Conservation (phyloP, 2,329 filamentous ascomycete species). For the Ambrosiella beaveri region DNA sequence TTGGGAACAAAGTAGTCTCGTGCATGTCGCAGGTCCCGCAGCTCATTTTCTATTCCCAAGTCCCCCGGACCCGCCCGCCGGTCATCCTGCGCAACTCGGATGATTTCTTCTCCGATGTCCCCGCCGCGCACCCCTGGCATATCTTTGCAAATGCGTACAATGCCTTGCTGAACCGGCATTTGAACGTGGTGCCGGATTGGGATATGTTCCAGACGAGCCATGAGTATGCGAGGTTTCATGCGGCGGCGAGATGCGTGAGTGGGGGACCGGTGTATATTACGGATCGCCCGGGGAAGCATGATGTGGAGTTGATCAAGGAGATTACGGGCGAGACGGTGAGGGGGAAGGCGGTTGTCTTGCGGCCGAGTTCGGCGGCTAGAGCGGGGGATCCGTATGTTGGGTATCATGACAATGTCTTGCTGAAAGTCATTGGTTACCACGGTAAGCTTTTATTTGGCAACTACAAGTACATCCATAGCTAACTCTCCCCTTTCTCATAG, state of each 20-base stretch:
- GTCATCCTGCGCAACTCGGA: constrained; percentile 72
- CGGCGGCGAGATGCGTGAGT: constrained; percentile 72
- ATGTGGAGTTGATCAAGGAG: constrained; percentile 56
- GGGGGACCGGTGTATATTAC: constrained; percentile 93
- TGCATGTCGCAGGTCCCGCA: constrained; percentile 91
- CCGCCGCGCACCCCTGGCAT: constrained; percentile 79
- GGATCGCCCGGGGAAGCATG: constrained; percentile 68
- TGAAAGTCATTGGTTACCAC: constrained; percentile 67
- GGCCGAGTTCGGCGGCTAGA: constrained; percentile 59
- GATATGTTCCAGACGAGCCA: constrained; percentile 52
- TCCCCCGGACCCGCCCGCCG: constrained; percentile 57
- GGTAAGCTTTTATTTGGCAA: constrained; percentile 26
- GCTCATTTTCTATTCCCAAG: constrained; percentile 67
- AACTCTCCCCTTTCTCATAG: constrained; percentile 17
- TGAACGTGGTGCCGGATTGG: constrained; percentile 77
- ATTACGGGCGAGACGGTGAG: constrained; percentile 61
- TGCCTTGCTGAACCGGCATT: constrained; percentile 59
- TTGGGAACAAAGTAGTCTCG: constrained; percentile 62
- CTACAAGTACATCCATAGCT: neutral
- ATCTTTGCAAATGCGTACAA: constrained; percentile 91
- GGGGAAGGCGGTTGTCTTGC: constrained; percentile 62
- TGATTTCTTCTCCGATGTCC: constrained; percentile 77
- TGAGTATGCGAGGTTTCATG: constrained; percentile 66
- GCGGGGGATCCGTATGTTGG: constrained; percentile 55
- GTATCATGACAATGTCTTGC: constrained; percentile 54